Conservation (phyloP, 169 alveolate species). For the Besnoitia besnoiti region DNA sequence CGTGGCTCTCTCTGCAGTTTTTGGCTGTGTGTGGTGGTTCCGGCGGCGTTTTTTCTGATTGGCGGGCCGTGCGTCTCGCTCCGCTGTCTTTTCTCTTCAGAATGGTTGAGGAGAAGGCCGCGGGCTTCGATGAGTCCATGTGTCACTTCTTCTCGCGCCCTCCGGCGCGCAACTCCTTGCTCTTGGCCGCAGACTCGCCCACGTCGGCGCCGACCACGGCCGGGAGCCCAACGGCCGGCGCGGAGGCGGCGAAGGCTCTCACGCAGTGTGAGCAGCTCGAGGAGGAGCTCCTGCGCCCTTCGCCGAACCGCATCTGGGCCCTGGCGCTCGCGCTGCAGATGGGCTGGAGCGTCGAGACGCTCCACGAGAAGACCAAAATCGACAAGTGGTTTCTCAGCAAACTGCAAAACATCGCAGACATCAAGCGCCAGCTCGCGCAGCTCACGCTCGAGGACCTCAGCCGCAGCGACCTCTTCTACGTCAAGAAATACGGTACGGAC, state of each 20-base stretch:
- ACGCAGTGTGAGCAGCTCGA: conserved; percentile 18
- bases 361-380: conserved; percentile 80
- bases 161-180: not conserved
- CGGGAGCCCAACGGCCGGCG: not conserved
- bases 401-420: conserved; percentile 77
- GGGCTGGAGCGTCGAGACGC: conserved; percentile 79
- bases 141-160: not conserved
- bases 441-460: conserved; percentile 50
- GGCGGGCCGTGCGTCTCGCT: too few relatives aligned
- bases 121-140: conserved; percentile 52
- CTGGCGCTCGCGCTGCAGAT: conserved; percentile 85
- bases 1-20: not conserved
- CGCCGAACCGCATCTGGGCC: conserved; percentile 77
- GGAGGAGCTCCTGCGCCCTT: conserved; percentile 52
- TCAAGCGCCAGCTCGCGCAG: conserved; percentile 56
- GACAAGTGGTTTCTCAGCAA: conserved; percentile 88
- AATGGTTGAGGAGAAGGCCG: conserved; percentile 51
- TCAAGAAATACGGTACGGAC: conserved; percentile 75
- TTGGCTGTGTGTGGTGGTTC: not conserved
- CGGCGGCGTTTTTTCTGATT: not conserved
- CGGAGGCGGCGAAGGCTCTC: not conserved
- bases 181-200: not conserved
- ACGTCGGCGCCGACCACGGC: not conserved
- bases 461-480: conserved; percentile 49
- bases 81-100: not conserved